Conservation (phyloP, 805 yeast species). For the Metschnikowia amazonensis region DNA sequence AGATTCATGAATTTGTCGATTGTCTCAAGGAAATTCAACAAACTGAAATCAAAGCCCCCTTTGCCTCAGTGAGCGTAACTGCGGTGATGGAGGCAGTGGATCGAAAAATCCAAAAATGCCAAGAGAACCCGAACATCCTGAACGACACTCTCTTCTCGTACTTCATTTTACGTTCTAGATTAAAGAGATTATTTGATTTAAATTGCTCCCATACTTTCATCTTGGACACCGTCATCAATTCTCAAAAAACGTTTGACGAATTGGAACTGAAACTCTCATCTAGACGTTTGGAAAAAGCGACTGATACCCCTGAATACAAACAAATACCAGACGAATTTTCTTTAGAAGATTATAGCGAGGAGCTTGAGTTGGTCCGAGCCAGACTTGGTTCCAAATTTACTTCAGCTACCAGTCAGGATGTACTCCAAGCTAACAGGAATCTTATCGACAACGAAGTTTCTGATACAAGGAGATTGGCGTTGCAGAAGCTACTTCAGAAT, state of each 20-base stretch:
- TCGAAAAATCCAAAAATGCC: constrained; percentile 1
- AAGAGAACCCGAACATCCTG: constrained; percentile 1
- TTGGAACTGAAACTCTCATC: constrained; percentile 15
- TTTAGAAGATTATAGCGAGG: constrained; percentile 32
- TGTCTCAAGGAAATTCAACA: constrained; percentile 9
- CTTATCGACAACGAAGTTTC: constrained; percentile 17
- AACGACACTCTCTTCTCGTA: constrained; percentile 6
- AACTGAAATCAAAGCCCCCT: constrained; percentile 7
- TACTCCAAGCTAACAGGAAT: constrained; percentile 18
- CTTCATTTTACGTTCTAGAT: constrained; percentile 7
- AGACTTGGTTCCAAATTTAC: constrained; percentile 21
- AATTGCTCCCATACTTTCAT: constrained; percentile 60
- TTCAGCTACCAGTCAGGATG: constrained; percentile 6
- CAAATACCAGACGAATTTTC: constrained; percentile 33
- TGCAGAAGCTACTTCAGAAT: constrained; percentile 29
- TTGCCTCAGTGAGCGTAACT: constrained; percentile 3
- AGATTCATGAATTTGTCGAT: constrained; percentile 10
- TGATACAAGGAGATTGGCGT: constrained; percentile 17
- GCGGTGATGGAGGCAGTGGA: constrained; percentile 9
- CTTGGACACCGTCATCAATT: constrained; percentile 53
- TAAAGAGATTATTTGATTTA: constrained; percentile 11
- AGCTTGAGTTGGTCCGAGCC: constrained; percentile 24
- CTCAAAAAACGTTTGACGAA: constrained; percentile 30
- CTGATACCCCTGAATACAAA: constrained; percentile 16
- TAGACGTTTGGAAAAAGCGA: neutral